Conservation (phyloP, 441 rosid species). For the Brassica hybrid region DNA sequence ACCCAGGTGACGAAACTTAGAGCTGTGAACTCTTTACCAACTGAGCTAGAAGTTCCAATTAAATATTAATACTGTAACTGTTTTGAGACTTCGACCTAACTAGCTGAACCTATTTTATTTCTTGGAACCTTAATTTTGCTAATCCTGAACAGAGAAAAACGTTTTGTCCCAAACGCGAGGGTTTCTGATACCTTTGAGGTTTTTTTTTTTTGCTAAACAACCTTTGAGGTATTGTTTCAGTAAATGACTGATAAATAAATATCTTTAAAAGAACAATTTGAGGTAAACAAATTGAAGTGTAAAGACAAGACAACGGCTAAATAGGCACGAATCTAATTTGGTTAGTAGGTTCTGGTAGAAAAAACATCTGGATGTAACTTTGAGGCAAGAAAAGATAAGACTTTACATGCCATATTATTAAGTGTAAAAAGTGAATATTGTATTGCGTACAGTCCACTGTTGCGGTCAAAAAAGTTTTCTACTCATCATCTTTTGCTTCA, state of each 20-base stretch:
- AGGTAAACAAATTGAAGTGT: slow-evolving; percentile 5
- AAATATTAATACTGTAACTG: neutral
- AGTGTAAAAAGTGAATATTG: slow-evolving; percentile 39
- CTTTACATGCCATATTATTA: slow-evolving; percentile 32
- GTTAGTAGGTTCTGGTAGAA: slow-evolving; percentile 39
- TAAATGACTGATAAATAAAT: neutral
- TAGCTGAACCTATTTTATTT: neutral
- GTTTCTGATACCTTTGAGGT: neutral
- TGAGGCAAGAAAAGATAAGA: slow-evolving; percentile 34
- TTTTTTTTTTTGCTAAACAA: neutral
- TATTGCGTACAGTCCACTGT: slow-evolving; percentile 42
- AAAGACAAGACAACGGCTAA: slow-evolving; percentile 35
- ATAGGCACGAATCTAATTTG: slow-evolving; percentile 28
- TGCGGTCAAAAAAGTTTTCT: slow-evolving; percentile 40
- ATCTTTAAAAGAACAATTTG: neutral
- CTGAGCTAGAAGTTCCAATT: too few species aligned
- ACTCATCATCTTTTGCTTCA: slow-evolving; percentile 27
- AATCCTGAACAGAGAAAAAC: neutral
- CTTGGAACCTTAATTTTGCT: slow-evolving; percentile 1
- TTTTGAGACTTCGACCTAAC: neutral
- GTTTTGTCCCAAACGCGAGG: neutral
- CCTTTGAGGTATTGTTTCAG: neutral
- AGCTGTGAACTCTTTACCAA: too few species aligned
- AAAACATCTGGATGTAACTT: slow-evolving; percentile 44
- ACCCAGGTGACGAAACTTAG: too few species aligned